A percentile compares a stretch with the other conserved stretches of the same genome.
Evolutionary conservation across 345 rosid species (phyloP).

Genomic region (Eucalyptus tenuipes): DNA sequence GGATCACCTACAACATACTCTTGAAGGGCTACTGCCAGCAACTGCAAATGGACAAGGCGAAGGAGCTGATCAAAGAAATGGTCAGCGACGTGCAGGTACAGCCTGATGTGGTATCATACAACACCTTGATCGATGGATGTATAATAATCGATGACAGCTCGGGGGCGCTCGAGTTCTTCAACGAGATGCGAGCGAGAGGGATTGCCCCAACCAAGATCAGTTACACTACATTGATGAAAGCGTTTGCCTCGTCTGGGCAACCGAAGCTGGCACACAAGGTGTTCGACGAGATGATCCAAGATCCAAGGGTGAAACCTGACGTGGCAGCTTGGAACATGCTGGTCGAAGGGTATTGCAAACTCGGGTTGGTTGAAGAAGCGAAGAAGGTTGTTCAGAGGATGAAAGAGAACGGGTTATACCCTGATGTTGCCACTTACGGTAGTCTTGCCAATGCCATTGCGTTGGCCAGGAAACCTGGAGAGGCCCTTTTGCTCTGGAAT

Average conservation of each 20-base stretch:
- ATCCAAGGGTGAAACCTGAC: conserved; percentile 75
- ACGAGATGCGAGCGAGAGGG: conserved; percentile 73
- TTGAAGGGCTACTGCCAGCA: conserved; percentile 87
- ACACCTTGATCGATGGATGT: conserved; percentile 83
- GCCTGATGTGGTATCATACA: conserved; percentile 87
- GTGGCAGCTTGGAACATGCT: conserved; percentile 86
- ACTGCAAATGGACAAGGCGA: conserved; percentile 63
- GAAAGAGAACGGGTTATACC: conserved; percentile 63
- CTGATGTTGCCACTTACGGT: conserved; percentile 75
- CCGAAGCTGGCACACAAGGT: conserved; percentile 83
- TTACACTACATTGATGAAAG: conserved; percentile 95
- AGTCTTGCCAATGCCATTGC: conserved; percentile 79
- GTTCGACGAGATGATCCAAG: conserved; percentile 79
- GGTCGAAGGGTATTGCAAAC: conserved; percentile 72
- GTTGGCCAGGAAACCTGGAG: conserved; percentile 90
- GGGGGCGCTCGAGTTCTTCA: conserved; percentile 71
- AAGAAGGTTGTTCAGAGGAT: conserved; percentile 51
- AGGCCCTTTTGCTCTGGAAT: conserved; percentile 87
- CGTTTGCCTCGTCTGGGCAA: conserved; percentile 78
- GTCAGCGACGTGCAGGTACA: conserved; percentile 35
- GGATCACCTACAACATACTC: conserved; percentile 78
- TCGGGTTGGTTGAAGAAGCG: conserved; percentile 75
- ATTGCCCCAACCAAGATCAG: conserved; percentile 84
- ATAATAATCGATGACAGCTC: conserved; percentile 77
- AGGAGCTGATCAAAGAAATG: conserved; percentile 69